phyloP scores from a whole-genome alignment of 805 yeast genomes.

The Metschnikowia santaceciliae region DNA sequence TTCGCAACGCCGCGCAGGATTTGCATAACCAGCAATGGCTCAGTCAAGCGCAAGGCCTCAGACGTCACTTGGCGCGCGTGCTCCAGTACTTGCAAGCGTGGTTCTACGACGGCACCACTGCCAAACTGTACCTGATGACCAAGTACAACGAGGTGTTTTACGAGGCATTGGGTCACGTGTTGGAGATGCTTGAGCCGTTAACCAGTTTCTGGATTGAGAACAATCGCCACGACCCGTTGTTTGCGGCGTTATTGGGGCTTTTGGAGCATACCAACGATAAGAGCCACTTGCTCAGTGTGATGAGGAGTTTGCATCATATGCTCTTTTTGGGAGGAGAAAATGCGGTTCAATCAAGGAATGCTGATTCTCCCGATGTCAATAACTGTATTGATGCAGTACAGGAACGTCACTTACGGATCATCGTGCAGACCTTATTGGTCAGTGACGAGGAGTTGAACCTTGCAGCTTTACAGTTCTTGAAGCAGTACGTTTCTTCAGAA shows the following conservation, averaged over 20 bases:
- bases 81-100: conserved; percentile 38
- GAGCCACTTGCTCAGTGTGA: conserved; percentile 58
- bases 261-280: conserved; percentile 60
- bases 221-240: conserved; percentile 62
- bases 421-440: conserved; percentile 56
- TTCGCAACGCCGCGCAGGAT: conserved; percentile 83
- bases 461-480: conserved; percentile 76
- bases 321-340: conserved; percentile 42
- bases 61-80: conserved; percentile 42
- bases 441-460: conserved; percentile 69
- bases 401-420: conserved; percentile 44
- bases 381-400: conserved; percentile 41
- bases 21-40: conserved; percentile 75
- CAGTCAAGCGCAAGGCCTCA: conserved; percentile 50
- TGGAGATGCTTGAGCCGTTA: conserved; percentile 81
- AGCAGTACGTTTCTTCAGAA: conserved; percentile 72
- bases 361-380: conserved; percentile 25
- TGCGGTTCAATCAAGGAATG: conserved; percentile 9
- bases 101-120: conserved; percentile 18
- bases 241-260: conserved; percentile 50
- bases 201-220: conserved; percentile 80
- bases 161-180: conserved; percentile 62
- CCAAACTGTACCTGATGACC: conserved; percentile 16
- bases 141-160: conserved; percentile 33
- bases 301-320: conserved; percentile 76